Evolutionary conservation across 2,329 filamentous ascomycete genomes (phyloP), one percentile per base, ranked within the genome.

Genomic region (Apiospora phragmitis): DNA sequence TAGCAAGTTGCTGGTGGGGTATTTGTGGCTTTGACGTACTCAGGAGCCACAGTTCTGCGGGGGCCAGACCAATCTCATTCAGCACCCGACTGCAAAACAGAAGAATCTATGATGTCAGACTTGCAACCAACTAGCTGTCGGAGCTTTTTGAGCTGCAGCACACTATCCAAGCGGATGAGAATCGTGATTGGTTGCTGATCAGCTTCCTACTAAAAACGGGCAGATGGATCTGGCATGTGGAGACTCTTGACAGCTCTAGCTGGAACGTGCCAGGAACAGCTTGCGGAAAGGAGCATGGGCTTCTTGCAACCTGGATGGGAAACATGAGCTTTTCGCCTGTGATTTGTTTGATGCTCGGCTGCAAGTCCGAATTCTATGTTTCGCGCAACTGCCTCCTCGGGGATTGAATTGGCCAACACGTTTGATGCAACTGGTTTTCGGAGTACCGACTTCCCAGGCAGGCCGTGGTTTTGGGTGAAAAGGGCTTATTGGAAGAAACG

Each of bases 141-240:
- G 65, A 67, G 65, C 65, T 67, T 45, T 38, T 42, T 42, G 65
- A 18, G 35, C 38, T 45, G 65, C 65, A 43, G 65, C 65, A 66
- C 35, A 41, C 42, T 35, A 43, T 42, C 65, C 18, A 32, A 16
- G 26, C n/a, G 21, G 6, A 26, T 3, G 41, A 16, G 21, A 32
- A 4, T 12, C 18, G 14, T 67, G 65, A 67, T 67, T 67, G 65
- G 65, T n/a, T 35, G n/a, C n/a, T 14, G n/a, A 18, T 43, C 38
- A 42, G 65, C 38, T 67, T 38, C 55, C 55, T 62, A 21, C 55
- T 29, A 62, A 38, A 38, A 62, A 38, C 32, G 32, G 55, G 55
- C 55, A 32, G 55, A 35, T 62, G 55, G 55, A 35, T 62, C 32
- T 62, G 32, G 32, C 55, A 35, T 8, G 51, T 59, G 51, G 51